Percentiles rank a stretch among this genome's conserved stretches.
These are phyloP conservation scores for Daldinia concentrica DNA, from an alignment of 495 filamentous ascomycete genomes.

Conservation along the genomic window DNA sequence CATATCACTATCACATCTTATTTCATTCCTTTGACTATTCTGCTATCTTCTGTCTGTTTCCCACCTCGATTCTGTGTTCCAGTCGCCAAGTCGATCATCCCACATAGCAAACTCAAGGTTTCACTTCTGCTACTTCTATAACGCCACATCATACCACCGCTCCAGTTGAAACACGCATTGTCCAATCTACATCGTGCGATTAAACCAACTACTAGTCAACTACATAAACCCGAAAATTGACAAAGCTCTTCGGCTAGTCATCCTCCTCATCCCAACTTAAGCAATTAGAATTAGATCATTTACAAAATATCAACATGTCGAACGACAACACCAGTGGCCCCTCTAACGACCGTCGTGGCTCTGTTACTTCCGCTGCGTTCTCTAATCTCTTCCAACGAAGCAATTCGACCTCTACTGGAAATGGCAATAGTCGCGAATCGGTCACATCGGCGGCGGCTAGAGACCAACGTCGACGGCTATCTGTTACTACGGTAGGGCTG, in stretches of 20 bases:
- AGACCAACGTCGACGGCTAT: conserved; percentile 83
- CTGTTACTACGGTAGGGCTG: conserved; percentile 84
- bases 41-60: not conserved
- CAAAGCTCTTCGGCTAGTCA: not conserved
- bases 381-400: conserved; percentile 63
- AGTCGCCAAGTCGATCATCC: conserved; percentile 23
- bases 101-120: conserved; percentile 25
- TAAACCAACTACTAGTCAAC: not conserved
- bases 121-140: conserved; percentile 34
- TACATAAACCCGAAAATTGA: conserved; percentile 17
- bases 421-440: conserved; percentile 65
- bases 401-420: conserved; percentile 55
- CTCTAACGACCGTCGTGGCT: conserved; percentile 61
- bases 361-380: conserved; percentile 63
- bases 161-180: conserved; percentile 24
- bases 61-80: conserved; percentile 9
- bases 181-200: conserved; percentile 28
- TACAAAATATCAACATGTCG: conserved; percentile 39
- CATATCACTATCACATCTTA: conserved; percentile 4
- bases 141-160: conserved; percentile 40
- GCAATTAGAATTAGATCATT: conserved; percentile 1
- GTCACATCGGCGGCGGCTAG: conserved; percentile 72
- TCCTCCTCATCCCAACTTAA: conserved; percentile 4
- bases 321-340: conserved; percentile 49
- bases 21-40: conserved; percentile 12